phyloP scores from a whole-genome alignment of 2,329 filamentous ascomycete genomes.

The Alternaria gaisen region DNA sequence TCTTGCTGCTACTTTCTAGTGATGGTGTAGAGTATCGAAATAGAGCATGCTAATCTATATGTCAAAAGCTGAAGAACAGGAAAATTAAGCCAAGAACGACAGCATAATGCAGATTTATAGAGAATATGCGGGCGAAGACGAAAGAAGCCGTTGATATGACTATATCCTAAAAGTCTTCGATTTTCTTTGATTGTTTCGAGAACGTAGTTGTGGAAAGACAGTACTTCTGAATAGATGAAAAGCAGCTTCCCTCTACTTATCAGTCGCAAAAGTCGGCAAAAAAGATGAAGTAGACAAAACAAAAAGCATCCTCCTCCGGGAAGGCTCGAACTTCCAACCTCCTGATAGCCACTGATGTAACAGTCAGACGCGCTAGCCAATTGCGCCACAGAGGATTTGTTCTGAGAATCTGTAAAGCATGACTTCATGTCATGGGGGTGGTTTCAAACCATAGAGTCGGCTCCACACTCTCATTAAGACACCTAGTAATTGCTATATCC shows the following conservation, averaged over 20 bases:
- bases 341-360: slow-evolving; percentile 50
- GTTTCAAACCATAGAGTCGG: background rate
- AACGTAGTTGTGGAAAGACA: no score
- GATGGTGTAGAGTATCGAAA: background rate
- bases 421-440: background rate
- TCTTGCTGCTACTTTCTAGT: background rate
- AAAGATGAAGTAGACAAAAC: no score
- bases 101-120: background rate
- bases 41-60: background rate
- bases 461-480: background rate
- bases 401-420: background rate
- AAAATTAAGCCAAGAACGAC: background rate
- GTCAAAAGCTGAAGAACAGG: background rate
- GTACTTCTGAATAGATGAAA: no score
- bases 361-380: slow-evolving; percentile 69
- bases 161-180: background rate
- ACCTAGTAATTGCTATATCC: background rate
- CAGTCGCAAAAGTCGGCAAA: no score
- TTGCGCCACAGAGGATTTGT: slow-evolving; percentile 52
- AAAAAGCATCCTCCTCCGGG: slow-evolving; percentile 30
- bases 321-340: slow-evolving; percentile 42
- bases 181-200: no score
- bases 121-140: background rate
- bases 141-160: background rate
- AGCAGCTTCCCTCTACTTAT: no score